These are phyloP conservation scores for Aspergillus japonicus DNA, from an alignment of 2,329 filamentous ascomycete species.

Conservation along the genomic window DNA sequence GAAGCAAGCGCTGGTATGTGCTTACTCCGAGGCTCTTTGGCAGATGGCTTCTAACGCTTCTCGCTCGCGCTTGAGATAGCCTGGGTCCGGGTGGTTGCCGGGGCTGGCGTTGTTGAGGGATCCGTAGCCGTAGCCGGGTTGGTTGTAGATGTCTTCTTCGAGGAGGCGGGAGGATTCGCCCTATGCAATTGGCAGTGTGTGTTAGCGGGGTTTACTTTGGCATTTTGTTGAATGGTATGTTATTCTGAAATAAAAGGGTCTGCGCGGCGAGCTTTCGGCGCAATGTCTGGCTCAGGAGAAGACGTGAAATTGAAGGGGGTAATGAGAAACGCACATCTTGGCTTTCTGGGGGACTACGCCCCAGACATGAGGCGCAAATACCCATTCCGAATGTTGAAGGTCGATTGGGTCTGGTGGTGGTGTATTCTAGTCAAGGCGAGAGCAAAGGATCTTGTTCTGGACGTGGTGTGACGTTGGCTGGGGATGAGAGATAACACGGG, in stretches of 20 bases:
- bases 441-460: neutral
- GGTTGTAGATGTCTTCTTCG: constrained; percentile 45
- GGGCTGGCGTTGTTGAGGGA: constrained; percentile 39
- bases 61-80: constrained; percentile 44
- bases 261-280: no score
- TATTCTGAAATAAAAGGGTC: no score
- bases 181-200: constrained; percentile 14
- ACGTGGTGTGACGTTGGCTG: neutral
- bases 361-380: constrained; percentile 46
- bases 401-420: constrained; percentile 3
- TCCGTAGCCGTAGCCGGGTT: constrained; percentile 45
- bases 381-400: constrained; percentile 38
- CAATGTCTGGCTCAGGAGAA: neutral
- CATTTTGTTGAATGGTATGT: no score
- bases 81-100: constrained; percentile 41
- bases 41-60: constrained; percentile 49
- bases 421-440: constrained; percentile 13
- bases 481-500: neutral
- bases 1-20: neutral
- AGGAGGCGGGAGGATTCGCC: constrained; percentile 46
- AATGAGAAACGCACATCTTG: constrained; percentile 32
- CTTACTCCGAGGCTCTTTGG: constrained; percentile 49
- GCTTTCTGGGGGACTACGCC: constrained; percentile 37
- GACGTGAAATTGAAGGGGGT: neutral
- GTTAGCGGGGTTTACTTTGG: neutral